Base-by-base conservation (phyloP, 176 grass and related monocot genomes). In the Juncus inflexus region DNA sequence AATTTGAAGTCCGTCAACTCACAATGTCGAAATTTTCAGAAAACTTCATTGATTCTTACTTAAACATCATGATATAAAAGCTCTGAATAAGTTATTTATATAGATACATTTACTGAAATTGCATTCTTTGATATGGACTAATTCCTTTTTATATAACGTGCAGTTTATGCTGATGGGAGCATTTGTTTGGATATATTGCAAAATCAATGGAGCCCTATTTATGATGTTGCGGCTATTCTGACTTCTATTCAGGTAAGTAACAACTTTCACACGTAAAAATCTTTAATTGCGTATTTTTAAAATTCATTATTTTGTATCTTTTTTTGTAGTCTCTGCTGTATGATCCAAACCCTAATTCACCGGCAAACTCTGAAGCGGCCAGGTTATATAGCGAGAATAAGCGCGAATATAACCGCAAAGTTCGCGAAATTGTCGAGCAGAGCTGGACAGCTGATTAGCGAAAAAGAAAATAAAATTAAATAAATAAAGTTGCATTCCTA, bases 101-200 rank as follows among this genome's bases (percentile, higher is more conserved):
- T 28, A 28, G 19, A 28, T 28, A 28, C 19, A 28, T 28, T 28
- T 28, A 28, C 19, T 28, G 19, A 47, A 47, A 47, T 47, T 47
- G 43, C 43, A 5, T 47, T 9, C 6, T 6, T 47, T 47, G 9
- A 9, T 47, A 1, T 47, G 43, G 4, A 6, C 43, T 6, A 47
- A 47, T 9, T 9, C 9, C 43, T 72, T 35, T 16, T 64, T 83
- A 58, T 43, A 12, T 11, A 59, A 39, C 52, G 40, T 71, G 13
- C 78, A 99, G 94, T 99, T 12, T 99, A 99, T 80, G 94, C 94
- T 51, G 94, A 99, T 82, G 94, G 94, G 74, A 99, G 94, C 83
- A 99, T 99, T 37, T 99, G 94, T 63, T 80, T 99, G 72, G 94
- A 99, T 84, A 99, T 99, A 64, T 82, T 99, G 79, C 94, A 99